Evolutionary conservation across 106 monocot species (phyloP).

Genomic region (Dioscorea alata): DNA sequence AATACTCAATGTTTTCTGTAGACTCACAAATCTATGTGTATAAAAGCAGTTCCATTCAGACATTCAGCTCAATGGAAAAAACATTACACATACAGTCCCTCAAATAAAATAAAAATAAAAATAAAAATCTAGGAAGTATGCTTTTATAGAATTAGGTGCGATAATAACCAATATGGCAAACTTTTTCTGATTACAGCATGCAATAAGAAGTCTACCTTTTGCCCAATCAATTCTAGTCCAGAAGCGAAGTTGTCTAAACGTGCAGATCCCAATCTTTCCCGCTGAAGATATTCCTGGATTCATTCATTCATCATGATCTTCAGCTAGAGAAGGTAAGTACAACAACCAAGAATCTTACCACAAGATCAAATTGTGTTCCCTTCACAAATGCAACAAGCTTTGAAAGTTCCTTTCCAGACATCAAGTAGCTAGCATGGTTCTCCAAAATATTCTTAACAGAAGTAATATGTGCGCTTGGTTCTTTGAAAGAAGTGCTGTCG

Average conservation of each 20-base stretch:
- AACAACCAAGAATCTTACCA: conserved; percentile 41
- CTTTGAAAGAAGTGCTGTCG: conserved; percentile 78
- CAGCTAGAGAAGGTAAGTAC: background rate
- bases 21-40: too few relatives aligned
- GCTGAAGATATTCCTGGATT: conserved; percentile 89
- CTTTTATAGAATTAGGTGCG: too few relatives aligned
- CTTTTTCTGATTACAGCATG: too few relatives aligned
- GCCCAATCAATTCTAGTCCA: conserved; percentile 91
- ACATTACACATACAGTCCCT: too few relatives aligned
- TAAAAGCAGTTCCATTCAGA: too few relatives aligned
- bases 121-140: too few relatives aligned
- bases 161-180: too few relatives aligned
- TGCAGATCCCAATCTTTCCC: conserved; percentile 85
- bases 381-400: conserved; percentile 99
- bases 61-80: too few relatives aligned
- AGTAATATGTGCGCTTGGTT: conserved; percentile 81
- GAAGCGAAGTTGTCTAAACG: conserved; percentile 94
- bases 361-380: conserved; percentile 99
- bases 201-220: conserved; percentile 54
- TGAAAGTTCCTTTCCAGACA: conserved; percentile 99
- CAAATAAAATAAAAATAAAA: too few relatives aligned
- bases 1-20: too few relatives aligned
- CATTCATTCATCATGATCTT: background rate
- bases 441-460: conserved; percentile 98
- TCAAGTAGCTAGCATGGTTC: conserved; percentile 89